Conservation (phyloP, 148 eudicot species). For the Pharnaceum exiguum region DNA sequence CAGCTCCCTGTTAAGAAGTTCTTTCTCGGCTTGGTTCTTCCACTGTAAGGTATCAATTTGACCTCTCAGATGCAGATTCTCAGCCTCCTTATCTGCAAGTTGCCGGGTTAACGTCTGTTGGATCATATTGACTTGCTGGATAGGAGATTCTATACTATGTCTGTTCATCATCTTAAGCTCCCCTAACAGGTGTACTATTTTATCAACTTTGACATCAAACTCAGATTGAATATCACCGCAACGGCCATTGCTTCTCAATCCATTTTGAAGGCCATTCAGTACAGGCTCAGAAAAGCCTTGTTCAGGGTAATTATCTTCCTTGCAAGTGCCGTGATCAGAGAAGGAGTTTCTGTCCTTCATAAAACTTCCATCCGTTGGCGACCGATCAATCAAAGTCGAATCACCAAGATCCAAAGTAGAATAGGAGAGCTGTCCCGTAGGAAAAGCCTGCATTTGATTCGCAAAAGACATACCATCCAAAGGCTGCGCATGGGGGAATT, state of each 20-base stretch:
- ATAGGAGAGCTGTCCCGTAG: conserved; percentile 34
- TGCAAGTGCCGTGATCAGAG: conserved; percentile 37
- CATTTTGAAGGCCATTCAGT: conserved; percentile 38
- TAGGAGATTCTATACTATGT: conserved; percentile 28
- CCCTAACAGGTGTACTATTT: conserved; percentile 35
- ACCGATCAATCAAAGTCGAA: conserved; percentile 32
- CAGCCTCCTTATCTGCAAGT: conserved; percentile 32
- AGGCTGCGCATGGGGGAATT: conserved; percentile 20
- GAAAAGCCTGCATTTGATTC: conserved; percentile 49
- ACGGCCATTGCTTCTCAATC: conserved; percentile 44
- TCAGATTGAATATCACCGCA: conserved; percentile 44
- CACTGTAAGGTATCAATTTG: conserved; percentile 47
- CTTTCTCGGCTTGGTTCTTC: conserved; percentile 37
- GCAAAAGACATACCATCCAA: conserved; percentile 38
- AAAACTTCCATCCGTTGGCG: conserved; percentile 35
- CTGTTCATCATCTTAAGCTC: conserved; percentile 39
- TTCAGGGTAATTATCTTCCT: conserved; percentile 50
- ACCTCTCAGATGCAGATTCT: conserved; percentile 42
- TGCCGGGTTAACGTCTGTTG: conserved; percentile 38
- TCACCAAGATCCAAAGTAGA: conserved; percentile 30
- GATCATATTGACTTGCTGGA: conserved; percentile 23
- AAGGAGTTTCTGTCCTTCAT: conserved; percentile 35
- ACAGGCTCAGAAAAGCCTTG: conserved; percentile 35
- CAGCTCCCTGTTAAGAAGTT: conserved; percentile 66
- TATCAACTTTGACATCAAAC: conserved; percentile 40